Base-by-base conservation (phyloP, 768 basidiomycete species). In the Lactifluus subvellereus region DNA sequence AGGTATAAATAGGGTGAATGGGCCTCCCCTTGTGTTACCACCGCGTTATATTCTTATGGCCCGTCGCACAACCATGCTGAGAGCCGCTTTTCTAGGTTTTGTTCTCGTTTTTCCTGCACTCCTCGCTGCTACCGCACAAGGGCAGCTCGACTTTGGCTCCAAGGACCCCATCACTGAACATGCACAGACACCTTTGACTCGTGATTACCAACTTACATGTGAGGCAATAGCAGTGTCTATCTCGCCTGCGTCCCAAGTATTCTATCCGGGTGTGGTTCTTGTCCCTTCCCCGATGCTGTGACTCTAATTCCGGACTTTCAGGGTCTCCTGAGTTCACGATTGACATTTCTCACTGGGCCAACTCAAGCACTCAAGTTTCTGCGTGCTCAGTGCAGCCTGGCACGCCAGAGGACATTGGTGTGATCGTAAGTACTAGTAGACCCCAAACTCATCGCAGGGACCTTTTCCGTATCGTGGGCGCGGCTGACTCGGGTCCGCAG, bases 371-470 rank as follows among this genome's bases (percentile, higher is more conserved):
- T 9, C 58, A 67, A 42, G 53, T 57, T 3, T 40, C 68, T 14
- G 53, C 51, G 10, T 69, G 68, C 45, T 64, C 66, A 6, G 68
- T 69, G 6, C 62, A 67, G 27, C 60, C 68, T 0, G 68, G 66
- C 3, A 65, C 62, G 0, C 50, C 66, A 0, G 43, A 42, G 10
- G 68, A 69, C 43, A 58, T 69, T 27, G 62, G 63, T 11, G 10
- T 33, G 16, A 66, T 69, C 43, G 67, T 64, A 52, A 22, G 54
- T 40, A n/a, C 6, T 47, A 3, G 27, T 27, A 27, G 27, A 27
- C 27, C 27, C 27, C 2, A 27, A 27, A 27, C 27, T 27, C 27
- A 27, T 27, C 27, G 27, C 27, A 27, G 3, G 27, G 27, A 27
- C 27, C 27, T 2, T 27, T 27, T 27, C 27, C 27, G 2, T 27